phyloP scores from a whole-genome alignment of 441 rosid species.

The Erysimum cheiri region DNA sequence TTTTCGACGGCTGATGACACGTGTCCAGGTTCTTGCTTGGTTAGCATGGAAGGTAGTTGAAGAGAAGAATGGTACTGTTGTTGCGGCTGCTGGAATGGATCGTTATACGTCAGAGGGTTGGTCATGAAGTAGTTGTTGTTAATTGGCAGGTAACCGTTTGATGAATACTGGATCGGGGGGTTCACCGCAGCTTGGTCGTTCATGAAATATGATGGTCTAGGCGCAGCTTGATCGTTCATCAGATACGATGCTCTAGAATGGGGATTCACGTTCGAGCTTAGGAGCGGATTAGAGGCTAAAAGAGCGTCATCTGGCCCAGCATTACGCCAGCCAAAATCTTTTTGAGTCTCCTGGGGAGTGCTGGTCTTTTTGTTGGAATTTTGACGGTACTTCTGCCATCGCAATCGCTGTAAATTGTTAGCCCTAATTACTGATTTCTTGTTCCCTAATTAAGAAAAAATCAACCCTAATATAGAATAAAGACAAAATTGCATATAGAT shows the following conservation, averaged over 20 bases:
- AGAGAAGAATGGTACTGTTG: slow-evolving; percentile 12
- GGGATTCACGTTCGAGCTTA: neutral
- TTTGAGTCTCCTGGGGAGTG: neutral
- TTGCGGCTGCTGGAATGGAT: slow-evolving; percentile 4
- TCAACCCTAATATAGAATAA: neutral
- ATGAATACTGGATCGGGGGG: slow-evolving; percentile 10
- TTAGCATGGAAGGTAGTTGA: neutral
- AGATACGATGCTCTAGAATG: neutral
- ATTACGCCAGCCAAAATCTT: slow-evolving; percentile 14
- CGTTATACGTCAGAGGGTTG: slow-evolving; percentile 17
- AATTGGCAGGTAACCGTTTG: slow-evolving; percentile 12
- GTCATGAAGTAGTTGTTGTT: slow-evolving; percentile 7
- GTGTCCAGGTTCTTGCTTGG: slow-evolving; percentile 22
- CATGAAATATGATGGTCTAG: slow-evolving; percentile 7
- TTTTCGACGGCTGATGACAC: slow-evolving; percentile 8
- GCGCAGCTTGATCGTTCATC: neutral
- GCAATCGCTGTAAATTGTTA: slow-evolving; percentile 20
- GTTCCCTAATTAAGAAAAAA: neutral
- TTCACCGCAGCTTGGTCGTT: neutral
- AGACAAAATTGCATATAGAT: neutral
- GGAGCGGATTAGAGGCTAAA: slow-evolving; percentile 6
- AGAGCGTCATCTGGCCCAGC: neutral
- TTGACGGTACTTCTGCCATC: slow-evolving; percentile 40
- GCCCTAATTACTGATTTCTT: slow-evolving; percentile 14
- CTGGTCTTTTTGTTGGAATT: neutral